A percentile compares a stretch with the other conserved stretches of the same genome.
phyloP scores from a whole-genome alignment of 768 basidiomycete genomes.

The Boletus speciosus region DNA sequence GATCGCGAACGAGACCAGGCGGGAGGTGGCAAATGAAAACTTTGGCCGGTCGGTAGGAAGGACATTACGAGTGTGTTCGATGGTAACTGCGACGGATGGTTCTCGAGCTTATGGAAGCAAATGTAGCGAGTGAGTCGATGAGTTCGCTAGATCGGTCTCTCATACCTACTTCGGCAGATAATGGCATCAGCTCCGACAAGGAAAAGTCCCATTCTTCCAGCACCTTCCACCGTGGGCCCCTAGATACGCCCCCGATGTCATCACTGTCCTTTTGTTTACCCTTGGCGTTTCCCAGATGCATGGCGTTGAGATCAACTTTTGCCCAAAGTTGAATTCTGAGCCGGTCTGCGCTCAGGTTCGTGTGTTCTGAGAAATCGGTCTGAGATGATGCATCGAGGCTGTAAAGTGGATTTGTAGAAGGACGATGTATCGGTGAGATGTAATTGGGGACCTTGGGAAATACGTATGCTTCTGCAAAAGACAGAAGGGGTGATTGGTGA shows the following conservation, averaged over 20 bases:
- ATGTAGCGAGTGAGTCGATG: slow-evolving; percentile 9
- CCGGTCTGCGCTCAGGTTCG: slow-evolving; percentile 48
- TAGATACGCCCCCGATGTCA: slow-evolving; percentile 7
- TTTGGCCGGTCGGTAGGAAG: slow-evolving; percentile 56
- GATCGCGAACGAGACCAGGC: slow-evolving; percentile 25
- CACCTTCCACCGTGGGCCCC: slow-evolving; percentile 53
- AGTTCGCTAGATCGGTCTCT: slow-evolving; percentile 3
- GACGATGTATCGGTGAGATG: slow-evolving; percentile 73
- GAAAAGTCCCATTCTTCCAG: slow-evolving; percentile 67
- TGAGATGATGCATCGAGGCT: slow-evolving; percentile 49
- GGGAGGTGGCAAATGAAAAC: slow-evolving; percentile 53
- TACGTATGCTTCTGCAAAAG: slow-evolving; percentile 9
- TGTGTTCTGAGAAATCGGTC: slow-evolving; percentile 52
- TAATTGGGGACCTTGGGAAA: slow-evolving; percentile 51
- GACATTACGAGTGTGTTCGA: slow-evolving; percentile 72
- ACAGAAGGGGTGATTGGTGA: slow-evolving; percentile 23
- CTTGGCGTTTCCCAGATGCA: slow-evolving; percentile 28
- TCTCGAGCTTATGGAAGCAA: slow-evolving; percentile 31
- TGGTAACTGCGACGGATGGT: slow-evolving; percentile 48
- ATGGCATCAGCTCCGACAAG: slow-evolving; percentile 51
- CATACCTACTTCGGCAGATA: slow-evolving; percentile 59
- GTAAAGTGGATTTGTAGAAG: slow-evolving; percentile 83
- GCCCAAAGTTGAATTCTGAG: slow-evolving; percentile 62
- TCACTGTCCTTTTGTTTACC: slow-evolving; percentile 45
- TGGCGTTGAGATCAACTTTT: slow-evolving; percentile 29